Evolutionary conservation across 345 rosid genomes (phyloP).

Genomic region (Gynandropsis gynandra): DNA sequence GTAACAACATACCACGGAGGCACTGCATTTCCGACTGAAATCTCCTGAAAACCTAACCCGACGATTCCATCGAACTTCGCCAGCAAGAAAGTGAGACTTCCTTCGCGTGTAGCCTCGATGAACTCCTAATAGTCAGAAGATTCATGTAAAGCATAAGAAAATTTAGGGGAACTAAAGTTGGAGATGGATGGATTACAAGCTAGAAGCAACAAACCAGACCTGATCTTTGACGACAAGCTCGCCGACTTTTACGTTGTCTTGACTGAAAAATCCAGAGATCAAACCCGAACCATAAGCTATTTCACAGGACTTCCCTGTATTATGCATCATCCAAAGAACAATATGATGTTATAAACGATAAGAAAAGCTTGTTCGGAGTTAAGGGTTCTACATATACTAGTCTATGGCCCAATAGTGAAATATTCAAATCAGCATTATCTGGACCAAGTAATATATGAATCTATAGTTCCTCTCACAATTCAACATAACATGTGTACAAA

Average conservation of each 20-base stretch:
- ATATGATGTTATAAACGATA: neutral
- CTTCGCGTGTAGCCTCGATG: conserved; percentile 64
- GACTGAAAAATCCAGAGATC: conserved; percentile 65
- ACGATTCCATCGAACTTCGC: conserved; percentile 75
- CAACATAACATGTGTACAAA: too few relatives aligned
- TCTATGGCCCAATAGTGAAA: too few relatives aligned
- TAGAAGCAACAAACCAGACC: conserved; percentile 26
- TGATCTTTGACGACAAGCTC: conserved; percentile 55
- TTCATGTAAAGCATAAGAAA: neutral
- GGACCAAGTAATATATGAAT: too few relatives aligned
- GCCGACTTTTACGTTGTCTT: conserved; percentile 65
- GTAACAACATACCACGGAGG: conserved; percentile 55
- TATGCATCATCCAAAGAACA: conserved; percentile 11
- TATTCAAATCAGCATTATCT: too few relatives aligned
- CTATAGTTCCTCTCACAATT: too few relatives aligned
- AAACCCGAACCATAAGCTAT: conserved; percentile 71
- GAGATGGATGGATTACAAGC: neutral
- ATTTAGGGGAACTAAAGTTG: neutral
- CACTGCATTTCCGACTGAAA: conserved; percentile 53
- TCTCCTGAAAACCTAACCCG: conserved; percentile 77
- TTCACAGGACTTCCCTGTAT: conserved; percentile 46
- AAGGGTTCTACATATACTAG: too few relatives aligned
- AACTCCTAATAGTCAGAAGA: conserved; percentile 39
- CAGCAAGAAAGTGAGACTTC: conserved; percentile 44
- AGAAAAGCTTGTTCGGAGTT: neutral